Base-by-base conservation (phyloP, 345 rosid species). In the Sonneratia caseolaris region DNA sequence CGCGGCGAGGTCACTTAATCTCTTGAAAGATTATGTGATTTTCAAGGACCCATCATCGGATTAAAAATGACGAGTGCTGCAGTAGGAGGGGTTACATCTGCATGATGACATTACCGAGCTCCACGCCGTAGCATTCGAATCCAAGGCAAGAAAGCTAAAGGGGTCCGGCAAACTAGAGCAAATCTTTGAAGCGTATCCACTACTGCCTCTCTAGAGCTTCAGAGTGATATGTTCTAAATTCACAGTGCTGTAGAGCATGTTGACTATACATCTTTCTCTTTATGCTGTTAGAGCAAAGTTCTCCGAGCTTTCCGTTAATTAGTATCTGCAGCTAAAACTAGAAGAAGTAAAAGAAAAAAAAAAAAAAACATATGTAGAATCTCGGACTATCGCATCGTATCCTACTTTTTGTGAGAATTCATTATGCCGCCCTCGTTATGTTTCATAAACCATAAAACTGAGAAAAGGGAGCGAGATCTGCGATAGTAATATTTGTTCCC, bases 401-500 rank as follows among this genome's bases (percentile, higher is more conserved):
- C 59, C 1, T 53, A 53, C 59, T 3, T 53, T 53, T 19, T 53
- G 19, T 0, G 5, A 7, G 22, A 19, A 53, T 19, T 53, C 15
- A 22, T 53, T 22, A 18, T 19, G 59, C 59, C n/a, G 19, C n/a
- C 7, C 6, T 53, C 22, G 14, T 2, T 22, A 22, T 53, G n/a
- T 8, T 53, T 53, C 59, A 53, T 18, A 53, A 53, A 19, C 59
- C 1, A 27, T 53, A 53, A 4, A 16, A 53, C 15, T 22, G 22
- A 53, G 18, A 71, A 59, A 71, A 27, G n/a, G 43, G 9, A 4
- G 22, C 15, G 0, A 59, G 32, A 45, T 21, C 14, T 71, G 73
- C 40, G 37, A 71, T 66, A 59, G 22, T 27, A 71, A 19, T 68
- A 37, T 40, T n/a, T 18, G 59, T 59, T 71, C 45, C 67, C 73